Evolutionary conservation across 495 filamentous ascomycete genomes (phyloP).

Genomic region (Saxophila tyrrhenica): DNA sequence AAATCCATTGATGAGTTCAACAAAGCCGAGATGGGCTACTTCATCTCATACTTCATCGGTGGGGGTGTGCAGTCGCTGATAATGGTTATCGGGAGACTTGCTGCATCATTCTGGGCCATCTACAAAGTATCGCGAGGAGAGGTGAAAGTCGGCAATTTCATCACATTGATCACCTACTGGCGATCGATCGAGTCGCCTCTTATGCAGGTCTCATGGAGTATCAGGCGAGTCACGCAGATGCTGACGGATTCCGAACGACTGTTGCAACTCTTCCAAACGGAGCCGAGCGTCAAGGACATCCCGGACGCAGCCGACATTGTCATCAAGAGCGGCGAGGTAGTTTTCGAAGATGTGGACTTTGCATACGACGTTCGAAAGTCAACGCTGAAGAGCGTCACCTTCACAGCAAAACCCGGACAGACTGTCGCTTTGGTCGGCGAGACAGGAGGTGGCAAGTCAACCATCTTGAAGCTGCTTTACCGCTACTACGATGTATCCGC

Average conservation of each 20-base stretch:
- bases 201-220: conserved; percentile 49
- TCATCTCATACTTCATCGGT: conserved; percentile 21
- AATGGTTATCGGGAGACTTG: conserved; percentile 50
- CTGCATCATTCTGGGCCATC: conserved; percentile 54
- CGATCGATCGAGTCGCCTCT: conserved; percentile 41
- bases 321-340: conserved; percentile 48
- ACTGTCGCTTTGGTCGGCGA: conserved; percentile 69
- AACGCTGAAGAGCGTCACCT: conserved; percentile 53
- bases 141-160: conserved; percentile 56
- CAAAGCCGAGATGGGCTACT: conserved; percentile 22
- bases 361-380: conserved; percentile 59
- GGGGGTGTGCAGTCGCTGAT: conserved; percentile 46
- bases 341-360: conserved; percentile 55
- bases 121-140: conserved; percentile 48
- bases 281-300: conserved; percentile 49
- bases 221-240: conserved; percentile 42
- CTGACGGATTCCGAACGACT: conserved; percentile 63
- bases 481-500: conserved; percentile 56
- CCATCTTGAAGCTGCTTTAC: conserved; percentile 56
- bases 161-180: conserved; percentile 65
- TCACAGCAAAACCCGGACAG: conserved; percentile 42
- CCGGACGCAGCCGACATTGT: conserved; percentile 44
- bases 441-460: conserved; percentile 67
- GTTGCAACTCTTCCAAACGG: conserved; percentile 56
- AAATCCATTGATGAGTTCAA: conserved; percentile 21